Evolutionary conservation across 2,329 filamentous ascomycete species (phyloP), one percentile per base, ranked within the genome.

Genomic region (Paraconiothyrium brasiliense): DNA sequence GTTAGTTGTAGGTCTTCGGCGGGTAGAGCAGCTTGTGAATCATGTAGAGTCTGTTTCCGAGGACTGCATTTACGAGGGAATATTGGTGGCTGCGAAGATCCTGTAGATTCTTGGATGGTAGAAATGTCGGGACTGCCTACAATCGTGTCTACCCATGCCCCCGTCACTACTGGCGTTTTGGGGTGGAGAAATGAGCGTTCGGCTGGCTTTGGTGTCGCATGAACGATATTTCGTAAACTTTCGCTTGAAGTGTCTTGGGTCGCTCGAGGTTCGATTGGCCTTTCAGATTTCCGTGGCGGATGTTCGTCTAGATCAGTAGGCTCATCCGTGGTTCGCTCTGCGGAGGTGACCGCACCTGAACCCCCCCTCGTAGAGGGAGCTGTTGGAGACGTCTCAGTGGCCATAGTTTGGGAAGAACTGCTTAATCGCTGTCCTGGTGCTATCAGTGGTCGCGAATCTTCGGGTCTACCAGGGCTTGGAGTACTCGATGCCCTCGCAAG

Each of bases 121-220:
- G 69, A 70, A n/a, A 71, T 73, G 3, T 67, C 76, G 34, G 81
- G 81, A 3, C 82, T 84, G 46, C 84, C 82, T 35, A 84, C 70
- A 34, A 80, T 81, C 3, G 82, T 84, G 48, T 84, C 82, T 35
- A 83, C 71, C 82, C 82, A 84, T 27, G 78, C 82, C 27, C 82
- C 82, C 49, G 79, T 83, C 7, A 83, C 81, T 2, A 79, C 68
- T 13, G 82, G 82, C 3, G 82, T 84, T 59, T 81, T 81, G 6
- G 75, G 68, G 20, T 72, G 66, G 8, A 72, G 49, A 30, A 66
- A 47, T 3, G 71, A 59, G 6, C 55, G 68, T 24, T 72, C 67
- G 27, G 60, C 57, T 27, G 74, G 72, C 54, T 73, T 65, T 20
- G 76, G 74, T 22, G 74, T 78, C 6, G 65, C 67, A 50, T 76